Base-by-base conservation (phyloP, 139 green algal genomes). In the Coelastrella sp. region DNA sequence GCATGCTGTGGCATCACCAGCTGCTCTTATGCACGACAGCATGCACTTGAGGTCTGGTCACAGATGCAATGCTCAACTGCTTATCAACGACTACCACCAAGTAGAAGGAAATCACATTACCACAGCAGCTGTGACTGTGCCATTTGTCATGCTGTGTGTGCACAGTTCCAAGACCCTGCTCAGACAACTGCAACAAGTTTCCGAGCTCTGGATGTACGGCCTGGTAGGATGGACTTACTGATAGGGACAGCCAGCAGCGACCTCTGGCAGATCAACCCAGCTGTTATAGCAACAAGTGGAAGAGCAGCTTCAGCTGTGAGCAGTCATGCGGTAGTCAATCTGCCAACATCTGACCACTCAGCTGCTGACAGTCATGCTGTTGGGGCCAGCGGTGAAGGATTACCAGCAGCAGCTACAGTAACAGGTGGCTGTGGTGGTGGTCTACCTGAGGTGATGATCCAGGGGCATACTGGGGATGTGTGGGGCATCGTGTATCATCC, bases 391-490 rank as follows among this genome's bases (percentile, higher is more conserved):
- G 3, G 35, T 49, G 35, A 49, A 49, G 35, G 35, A 49, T 56
- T 49, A 59, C 19, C 81, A 87, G 80, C 80, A 56, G 4, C 79
- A 68, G n/a, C 27, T 27, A 87, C 20, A 58, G 8, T n/a, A 87
- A 9, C 8, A 75, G 14, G 22, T 56, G 82, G 82, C 10, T 1
- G 14, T 80, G 66, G 24, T 90, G 87, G 25, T 61, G 65, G 60
- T 58, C 75, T 87, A 35, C 93, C 93, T 0, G 90, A 93, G 78
- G 75, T 91, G 7, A 78, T 95, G 8, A 82, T 94, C 14, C 91
- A 94, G 60, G 93, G 93, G 12, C 93, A 95, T 86, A 89, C 57
- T 61, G 93, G 35, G 59, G 91, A 93, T 90, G 65, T 95, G 9
- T 89, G 56, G 24, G 89, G 84, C 12, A 70, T 94, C 7, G 94